Base-by-base conservation (phyloP, 441 rosid species). In the Gossypium davidsonii region DNA sequence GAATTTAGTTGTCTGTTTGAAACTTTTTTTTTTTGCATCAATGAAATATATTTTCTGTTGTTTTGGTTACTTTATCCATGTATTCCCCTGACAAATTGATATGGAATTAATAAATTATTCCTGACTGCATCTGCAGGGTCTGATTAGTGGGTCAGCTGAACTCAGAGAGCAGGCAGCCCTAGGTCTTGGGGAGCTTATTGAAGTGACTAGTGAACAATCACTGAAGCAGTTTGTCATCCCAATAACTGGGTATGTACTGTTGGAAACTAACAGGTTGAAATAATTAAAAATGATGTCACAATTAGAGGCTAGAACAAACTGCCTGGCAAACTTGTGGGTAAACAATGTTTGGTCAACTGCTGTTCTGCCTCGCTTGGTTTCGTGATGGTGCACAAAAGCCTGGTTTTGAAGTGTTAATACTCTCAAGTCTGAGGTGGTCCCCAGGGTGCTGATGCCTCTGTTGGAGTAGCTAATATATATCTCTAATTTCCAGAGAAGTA, bases 181-280 rank as follows among this genome's bases (percentile, higher is more conserved):
- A 72, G 98, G 99, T 79, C 96, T 96, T 72, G 98, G 99, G 74
- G 98, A 96, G 85, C 96, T 96, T 71, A 86, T 96, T 80, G 98
- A 96, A 85, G 96, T 94, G 76, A 94, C 99, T 51, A 91, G 98
- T 64, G 99, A 96, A 81, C 85, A 88, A 80, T 81, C 95, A n/a
- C 73, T 96, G 72, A 96, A 86, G 84, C 98, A 88, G 77, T 94
- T 94, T 66, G 97, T 94, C 80, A 96, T 96, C 75, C 98, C 90
- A 10, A 90, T 96, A 79, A 96, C 99, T 48, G 99, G 99, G 99
- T 96, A 89, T 72, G 88, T 73, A 53, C 8, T n/a, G 15, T 74
- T 34, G 23, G 10, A 25, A 59, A 42, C 18, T 23, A 6, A 11
- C 37, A 28, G 52, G 20, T 39, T 21, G 20, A 70, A 42, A 70